Percentiles rank a stretch among this genome's conserved stretches.
Conservation (phyloP, 2,329 filamentous ascomycete genomes). For the Diaporthe longicolla region DNA sequence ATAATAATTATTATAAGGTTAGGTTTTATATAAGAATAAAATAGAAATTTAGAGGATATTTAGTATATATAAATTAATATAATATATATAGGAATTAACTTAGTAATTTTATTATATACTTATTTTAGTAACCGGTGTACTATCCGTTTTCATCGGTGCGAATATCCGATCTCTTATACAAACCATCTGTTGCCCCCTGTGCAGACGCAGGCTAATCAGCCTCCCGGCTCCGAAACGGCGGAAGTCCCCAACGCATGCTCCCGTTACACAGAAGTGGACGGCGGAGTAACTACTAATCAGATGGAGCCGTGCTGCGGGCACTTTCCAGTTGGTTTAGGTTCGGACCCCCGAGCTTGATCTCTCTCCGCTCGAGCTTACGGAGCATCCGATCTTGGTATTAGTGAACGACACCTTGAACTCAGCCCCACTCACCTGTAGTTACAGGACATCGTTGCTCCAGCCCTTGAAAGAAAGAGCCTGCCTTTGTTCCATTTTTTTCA, state of each 20-base stretch:
- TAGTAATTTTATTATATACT: too few relatives aligned
- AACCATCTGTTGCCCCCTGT: not conserved
- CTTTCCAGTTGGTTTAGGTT: not conserved
- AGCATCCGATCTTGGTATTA: not conserved
- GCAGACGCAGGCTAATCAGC: not conserved
- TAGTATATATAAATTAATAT: too few relatives aligned
- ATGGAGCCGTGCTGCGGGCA: not conserved
- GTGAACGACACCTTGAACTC: not conserved
- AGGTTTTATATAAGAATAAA: too few relatives aligned
- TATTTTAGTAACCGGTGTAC: too few relatives aligned
- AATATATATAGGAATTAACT: too few relatives aligned
- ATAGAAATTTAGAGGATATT: too few relatives aligned
- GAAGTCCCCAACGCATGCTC: constrained; percentile 32
- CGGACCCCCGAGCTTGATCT: not conserved
- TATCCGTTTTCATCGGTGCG: too few relatives aligned
- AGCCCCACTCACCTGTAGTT: not conserved
- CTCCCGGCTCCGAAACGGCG: not conserved
- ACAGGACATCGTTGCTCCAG: not conserved
- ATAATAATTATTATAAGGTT: too few relatives aligned
- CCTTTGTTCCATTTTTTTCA: not conserved
- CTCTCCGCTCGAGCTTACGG: not conserved
- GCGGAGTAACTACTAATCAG: constrained; percentile 16
- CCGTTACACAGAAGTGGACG: constrained; percentile 6
- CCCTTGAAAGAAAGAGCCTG: too few relatives aligned
- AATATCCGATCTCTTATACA: too few relatives aligned